Evolutionary conservation across 2,329 filamentous ascomycete genomes (phyloP), one percentile per base, ranked within the genome.

Genomic region (Thermothelomyces thermophilus): DNA sequence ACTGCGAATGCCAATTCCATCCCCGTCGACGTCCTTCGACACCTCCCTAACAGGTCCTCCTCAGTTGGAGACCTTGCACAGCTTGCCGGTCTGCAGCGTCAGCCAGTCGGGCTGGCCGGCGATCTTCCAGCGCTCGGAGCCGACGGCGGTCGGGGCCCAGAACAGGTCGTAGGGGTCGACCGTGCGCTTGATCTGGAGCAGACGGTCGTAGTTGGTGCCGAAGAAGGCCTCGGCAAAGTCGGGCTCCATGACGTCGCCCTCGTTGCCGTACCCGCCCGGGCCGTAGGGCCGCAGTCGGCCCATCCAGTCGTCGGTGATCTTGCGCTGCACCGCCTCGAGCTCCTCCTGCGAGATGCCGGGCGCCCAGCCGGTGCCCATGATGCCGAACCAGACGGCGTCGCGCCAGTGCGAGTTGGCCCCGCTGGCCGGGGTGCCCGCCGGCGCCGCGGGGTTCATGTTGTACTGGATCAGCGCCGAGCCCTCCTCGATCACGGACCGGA

Each of bases 381-480:
- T 69, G 28, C 60, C 63, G 56, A 66, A 70, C 55, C 70, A 59
- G 1, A 65, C 59, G 2, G 70, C 66, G 5, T 66, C 63, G 36
- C 75, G 66, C 74, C 74, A 78, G 1, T 73, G 74, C 3, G 74
- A 72, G 57, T 73, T 73, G 34, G 75, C 65, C 5, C 71, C 68
- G 13, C 69, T 73, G 42, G 67, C 65, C 1, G 67, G 64, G 30
- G 68, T 60, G 13, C 49, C 56, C 9, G 37, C 37, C 5, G 55
- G 54, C 26, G 63, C 62, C 0, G 59, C 62, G 2, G 59, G 58
- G 1, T 63, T 63, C 45, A 73, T 68, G 31, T 67, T 66, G 48
- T 72, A 70, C 2, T 63, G 68, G 26, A 71, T 65, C 4, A 76
- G 56, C 6, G 66, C 62, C 10, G 69, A 70, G 7, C 70, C 71